phyloP scores from a whole-genome alignment of 805 yeast genomes.

The Teunomyces tritomae region DNA sequence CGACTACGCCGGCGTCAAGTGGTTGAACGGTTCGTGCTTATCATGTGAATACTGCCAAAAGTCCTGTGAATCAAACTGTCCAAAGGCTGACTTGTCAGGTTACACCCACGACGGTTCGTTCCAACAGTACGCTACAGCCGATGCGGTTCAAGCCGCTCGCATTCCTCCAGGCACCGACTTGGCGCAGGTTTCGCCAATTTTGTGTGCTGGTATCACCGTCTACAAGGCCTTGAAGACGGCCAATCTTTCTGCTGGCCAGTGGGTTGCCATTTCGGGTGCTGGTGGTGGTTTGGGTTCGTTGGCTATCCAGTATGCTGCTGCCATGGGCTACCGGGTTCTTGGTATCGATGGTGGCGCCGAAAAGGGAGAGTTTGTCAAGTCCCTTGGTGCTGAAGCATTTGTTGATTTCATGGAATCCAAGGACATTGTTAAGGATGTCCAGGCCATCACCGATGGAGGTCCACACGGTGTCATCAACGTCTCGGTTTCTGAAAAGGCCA shows the following conservation, averaged over 20 bases:
- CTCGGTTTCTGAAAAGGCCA: conserved; percentile 53
- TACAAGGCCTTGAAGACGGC: conserved; percentile 88
- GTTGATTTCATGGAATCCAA: conserved; percentile 53
- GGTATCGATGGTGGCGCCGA: conserved; percentile 72
- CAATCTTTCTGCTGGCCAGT: conserved; percentile 62
- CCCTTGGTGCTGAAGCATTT: conserved; percentile 65
- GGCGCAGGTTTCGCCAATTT: conserved; percentile 74
- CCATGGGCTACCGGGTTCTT: conserved; percentile 71
- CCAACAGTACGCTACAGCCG: conserved; percentile 89
- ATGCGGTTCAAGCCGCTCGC: conserved; percentile 81
- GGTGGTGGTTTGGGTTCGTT: conserved; percentile 79
- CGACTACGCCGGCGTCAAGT: conserved; percentile 79
- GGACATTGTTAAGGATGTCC: conserved; percentile 47
- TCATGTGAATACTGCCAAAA: conserved; percentile 72
- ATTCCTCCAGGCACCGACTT: conserved; percentile 74
- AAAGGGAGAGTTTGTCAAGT: conserved; percentile 51
- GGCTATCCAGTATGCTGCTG: conserved; percentile 72
- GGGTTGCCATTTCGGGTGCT: conserved; percentile 78
- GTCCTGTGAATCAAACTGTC: conserved; percentile 70
- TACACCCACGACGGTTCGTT: conserved; percentile 89
- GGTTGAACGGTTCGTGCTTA: conserved; percentile 78
- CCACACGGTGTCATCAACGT: conserved; percentile 50
- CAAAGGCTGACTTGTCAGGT: conserved; percentile 64
- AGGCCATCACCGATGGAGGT: conserved; percentile 54
- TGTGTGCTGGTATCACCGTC: conserved; percentile 90